Percentiles rank a stretch among this genome's conserved stretches.
Evolutionary conservation across 805 yeast species (phyloP).

Genomic region (Lachancea sp.): DNA sequence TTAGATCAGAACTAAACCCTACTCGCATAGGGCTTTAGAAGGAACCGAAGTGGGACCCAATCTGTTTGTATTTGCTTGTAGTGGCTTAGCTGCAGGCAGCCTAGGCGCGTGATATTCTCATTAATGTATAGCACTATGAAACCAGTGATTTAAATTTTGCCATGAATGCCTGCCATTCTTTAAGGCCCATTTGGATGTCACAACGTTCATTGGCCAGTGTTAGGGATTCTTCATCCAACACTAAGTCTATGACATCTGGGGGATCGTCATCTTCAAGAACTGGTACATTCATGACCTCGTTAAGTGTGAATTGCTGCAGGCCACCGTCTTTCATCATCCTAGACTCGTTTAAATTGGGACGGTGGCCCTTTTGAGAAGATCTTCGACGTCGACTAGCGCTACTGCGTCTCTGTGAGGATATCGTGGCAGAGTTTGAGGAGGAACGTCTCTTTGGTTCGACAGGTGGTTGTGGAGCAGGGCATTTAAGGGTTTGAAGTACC

Average conservation of each 20-base stretch:
- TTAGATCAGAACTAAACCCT: no score
- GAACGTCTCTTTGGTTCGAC: constrained; percentile 3
- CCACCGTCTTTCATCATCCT: constrained; percentile 32
- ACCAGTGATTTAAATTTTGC: not conserved
- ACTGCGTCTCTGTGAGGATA: constrained; percentile 13
- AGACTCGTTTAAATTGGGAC: constrained; percentile 29
- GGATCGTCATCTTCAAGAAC: constrained; percentile 19
- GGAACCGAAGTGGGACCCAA: no score
- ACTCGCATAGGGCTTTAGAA: no score
- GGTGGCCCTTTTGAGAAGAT: constrained; percentile 24
- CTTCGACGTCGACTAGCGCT: constrained; percentile 21
- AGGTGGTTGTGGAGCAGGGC: constrained; percentile 2
- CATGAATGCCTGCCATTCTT: constrained; percentile 6
- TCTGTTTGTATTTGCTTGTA: no score
- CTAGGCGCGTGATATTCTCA: no score
- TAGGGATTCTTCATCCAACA: constrained; percentile 29
- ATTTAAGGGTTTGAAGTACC: constrained; percentile 3
- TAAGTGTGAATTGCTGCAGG: constrained; percentile 29
- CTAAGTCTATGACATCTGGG: constrained; percentile 12
- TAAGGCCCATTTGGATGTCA: constrained; percentile 17
- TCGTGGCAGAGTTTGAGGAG: constrained; percentile 4
- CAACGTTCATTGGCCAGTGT: constrained; percentile 20
- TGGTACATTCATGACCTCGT: constrained; percentile 29
- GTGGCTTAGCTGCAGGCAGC: no score
- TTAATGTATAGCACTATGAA: no score